Evolutionary conservation across 139 green algal genomes (phyloP).

Genomic region (Chlamydomonas incerta): DNA sequence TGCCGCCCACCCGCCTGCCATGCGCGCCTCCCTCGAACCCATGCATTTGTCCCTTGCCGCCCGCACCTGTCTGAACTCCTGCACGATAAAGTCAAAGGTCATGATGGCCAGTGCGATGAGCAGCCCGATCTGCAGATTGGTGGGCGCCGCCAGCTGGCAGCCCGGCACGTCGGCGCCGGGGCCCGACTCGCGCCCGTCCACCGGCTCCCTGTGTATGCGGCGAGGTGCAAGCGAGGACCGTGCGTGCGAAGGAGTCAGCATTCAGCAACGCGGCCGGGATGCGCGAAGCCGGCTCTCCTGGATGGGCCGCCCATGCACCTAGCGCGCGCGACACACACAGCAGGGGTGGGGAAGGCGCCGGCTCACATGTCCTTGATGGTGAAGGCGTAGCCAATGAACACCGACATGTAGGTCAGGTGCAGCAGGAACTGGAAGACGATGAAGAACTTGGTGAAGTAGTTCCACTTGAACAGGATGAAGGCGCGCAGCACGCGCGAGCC

Average conservation of each 20-base stretch:
- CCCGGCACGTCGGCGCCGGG: neutral
- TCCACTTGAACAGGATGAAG: constrained; percentile 12
- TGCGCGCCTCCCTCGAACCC: neutral
- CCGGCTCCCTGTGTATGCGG: neutral
- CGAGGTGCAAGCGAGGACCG: too few relatives aligned
- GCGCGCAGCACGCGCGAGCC: neutral
- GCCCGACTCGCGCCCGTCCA: constrained; percentile 4
- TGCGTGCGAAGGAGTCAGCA: too few relatives aligned
- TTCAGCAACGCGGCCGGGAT: too few relatives aligned
- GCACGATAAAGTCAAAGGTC: constrained; percentile 3
- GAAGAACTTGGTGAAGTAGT: constrained; percentile 21
- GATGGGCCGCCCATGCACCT: too few relatives aligned
- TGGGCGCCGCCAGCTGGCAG: constrained; percentile 28
- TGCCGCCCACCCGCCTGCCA: too few relatives aligned
- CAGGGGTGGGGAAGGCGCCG: too few relatives aligned
- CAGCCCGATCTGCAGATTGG: neutral
- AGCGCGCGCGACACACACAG: too few relatives aligned
- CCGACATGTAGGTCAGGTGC: constrained; percentile 14
- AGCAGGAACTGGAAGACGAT: constrained; percentile 33
- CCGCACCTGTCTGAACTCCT: constrained; percentile 12
- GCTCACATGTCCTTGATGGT: constrained; percentile 10
- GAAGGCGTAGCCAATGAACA: constrained; percentile 25
- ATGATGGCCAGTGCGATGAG: constrained; percentile 13
- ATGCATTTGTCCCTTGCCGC: too few relatives aligned
- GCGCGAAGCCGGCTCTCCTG: too few relatives aligned